Conservation (phyloP, 176 grass and related monocot genomes). For the Carex cristatella region DNA sequence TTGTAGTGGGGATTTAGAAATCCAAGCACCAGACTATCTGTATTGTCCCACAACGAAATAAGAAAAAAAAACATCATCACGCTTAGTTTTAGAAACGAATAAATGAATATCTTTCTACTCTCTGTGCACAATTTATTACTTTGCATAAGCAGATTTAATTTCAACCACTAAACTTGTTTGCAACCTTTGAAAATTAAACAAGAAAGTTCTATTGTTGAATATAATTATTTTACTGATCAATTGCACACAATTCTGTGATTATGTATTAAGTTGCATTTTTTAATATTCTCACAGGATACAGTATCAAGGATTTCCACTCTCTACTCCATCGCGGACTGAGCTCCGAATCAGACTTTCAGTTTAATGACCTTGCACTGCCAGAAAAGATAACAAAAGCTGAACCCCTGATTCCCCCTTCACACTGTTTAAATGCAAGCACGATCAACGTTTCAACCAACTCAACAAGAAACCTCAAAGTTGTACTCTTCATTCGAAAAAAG, state of each 20-base stretch:
- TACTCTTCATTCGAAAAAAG: slow-evolving; percentile 79
- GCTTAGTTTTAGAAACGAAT: background rate
- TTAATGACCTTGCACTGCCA: slow-evolving; percentile 10
- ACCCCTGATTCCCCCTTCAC: background rate
- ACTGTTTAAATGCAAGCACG: slow-evolving; percentile 19
- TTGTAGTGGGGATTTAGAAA: background rate
- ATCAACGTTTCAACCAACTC: slow-evolving; percentile 6
- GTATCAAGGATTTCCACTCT: slow-evolving; percentile 70
- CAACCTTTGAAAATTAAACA: background rate
- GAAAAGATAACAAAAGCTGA: background rate
- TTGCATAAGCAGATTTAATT: background rate
- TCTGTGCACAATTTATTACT: background rate
- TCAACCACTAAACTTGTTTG: background rate
- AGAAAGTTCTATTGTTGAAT: background rate
- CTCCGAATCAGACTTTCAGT: slow-evolving; percentile 14
- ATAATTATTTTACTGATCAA: background rate
- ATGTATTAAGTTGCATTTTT: background rate
- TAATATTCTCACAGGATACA: slow-evolving; percentile 40
- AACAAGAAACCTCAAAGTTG: slow-evolving; percentile 57
- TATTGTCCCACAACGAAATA: background rate
- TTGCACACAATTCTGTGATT: background rate
- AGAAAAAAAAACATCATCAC: background rate
- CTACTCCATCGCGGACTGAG: slow-evolving; percentile 60
- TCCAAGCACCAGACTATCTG: background rate
- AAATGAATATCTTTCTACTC: background rate